These are phyloP conservation scores for Chimonanthus praecox DNA, from an alignment of 164 flowering plant species.

Conservation along the genomic window DNA sequence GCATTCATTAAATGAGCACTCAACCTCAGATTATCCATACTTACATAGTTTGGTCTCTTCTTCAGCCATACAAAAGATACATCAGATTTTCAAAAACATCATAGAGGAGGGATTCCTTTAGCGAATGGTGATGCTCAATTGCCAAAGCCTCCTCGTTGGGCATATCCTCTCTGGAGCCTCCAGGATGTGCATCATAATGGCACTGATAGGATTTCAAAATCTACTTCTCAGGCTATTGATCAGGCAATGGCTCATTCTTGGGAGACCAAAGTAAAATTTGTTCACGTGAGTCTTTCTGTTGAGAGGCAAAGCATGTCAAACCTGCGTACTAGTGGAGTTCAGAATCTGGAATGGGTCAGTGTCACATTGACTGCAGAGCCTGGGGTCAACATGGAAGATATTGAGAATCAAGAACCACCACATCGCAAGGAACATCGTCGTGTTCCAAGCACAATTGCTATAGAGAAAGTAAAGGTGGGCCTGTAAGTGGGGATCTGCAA, in stretches of 20 bases:
- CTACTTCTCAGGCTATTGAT: conserved; percentile 95
- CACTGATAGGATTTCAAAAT: conserved; percentile 77
- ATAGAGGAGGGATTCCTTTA: conserved; percentile 87
- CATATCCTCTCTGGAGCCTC: conserved; percentile 78
- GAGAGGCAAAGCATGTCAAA: conserved; percentile 24
- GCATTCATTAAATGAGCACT: not conserved
- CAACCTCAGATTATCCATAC: not conserved
- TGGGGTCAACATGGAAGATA: conserved; percentile 81
- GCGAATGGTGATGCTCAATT: conserved; percentile 94
- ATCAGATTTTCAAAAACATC: conserved; percentile 60
- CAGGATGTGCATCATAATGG: conserved; percentile 64
- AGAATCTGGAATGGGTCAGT: conserved; percentile 71
- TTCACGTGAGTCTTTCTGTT: conserved; percentile 54
- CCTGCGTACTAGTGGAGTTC: conserved; percentile 11
- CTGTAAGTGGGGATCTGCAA: conserved; percentile 18
- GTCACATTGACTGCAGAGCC: conserved; percentile 88
- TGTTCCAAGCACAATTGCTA: conserved; percentile 97
- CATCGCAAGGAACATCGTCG: conserved; percentile 95
- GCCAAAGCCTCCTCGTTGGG: conserved; percentile 98
- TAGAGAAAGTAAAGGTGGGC: conserved; percentile 95
- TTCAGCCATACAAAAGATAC: conserved; percentile 57
- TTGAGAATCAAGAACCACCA: conserved; percentile 67
- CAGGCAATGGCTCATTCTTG: conserved; percentile 89
- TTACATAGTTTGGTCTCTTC: not conserved
- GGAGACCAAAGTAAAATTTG: conserved; percentile 91